phyloP scores from a whole-genome alignment of 2,329 filamentous ascomycete genomes.

The Diaporthe australafricana region DNA sequence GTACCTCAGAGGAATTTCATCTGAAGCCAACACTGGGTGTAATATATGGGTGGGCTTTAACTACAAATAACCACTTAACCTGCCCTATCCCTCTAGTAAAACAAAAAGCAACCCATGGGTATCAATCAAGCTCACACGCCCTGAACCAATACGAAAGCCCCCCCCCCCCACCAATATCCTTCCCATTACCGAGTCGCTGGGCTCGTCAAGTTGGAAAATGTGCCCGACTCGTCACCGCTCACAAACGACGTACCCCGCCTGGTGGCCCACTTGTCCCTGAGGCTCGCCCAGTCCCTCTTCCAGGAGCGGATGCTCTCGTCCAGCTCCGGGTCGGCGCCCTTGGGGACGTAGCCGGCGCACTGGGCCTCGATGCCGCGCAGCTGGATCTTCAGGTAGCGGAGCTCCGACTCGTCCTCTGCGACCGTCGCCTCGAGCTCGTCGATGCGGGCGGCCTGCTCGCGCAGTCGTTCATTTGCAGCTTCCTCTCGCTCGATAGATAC shows the following conservation, averaged over 20 bases:
- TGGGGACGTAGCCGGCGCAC: conserved; percentile 59
- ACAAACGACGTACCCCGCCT: conserved; percentile 28
- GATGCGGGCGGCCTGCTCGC: conserved; percentile 70
- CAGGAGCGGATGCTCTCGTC: conserved; percentile 69
- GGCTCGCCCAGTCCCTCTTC: conserved; percentile 68
- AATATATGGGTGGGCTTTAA: neutral
- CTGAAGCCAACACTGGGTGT: neutral
- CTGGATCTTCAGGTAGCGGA: conserved; percentile 71
- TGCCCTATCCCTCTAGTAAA: neutral
- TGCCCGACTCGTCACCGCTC: conserved; percentile 21
- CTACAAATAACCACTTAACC: neutral
- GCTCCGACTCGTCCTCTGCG: conserved; percentile 68
- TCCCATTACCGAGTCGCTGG: neutral
- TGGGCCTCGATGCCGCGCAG: conserved; percentile 73
- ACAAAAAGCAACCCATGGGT: conserved; percentile 23
- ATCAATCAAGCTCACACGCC: conserved; percentile 19
- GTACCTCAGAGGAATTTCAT: too few relatives aligned
- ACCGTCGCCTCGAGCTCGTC: conserved; percentile 68
- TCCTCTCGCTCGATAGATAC: conserved; percentile 70
- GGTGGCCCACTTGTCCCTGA: conserved; percentile 44
- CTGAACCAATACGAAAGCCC: neutral
- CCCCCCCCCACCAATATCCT: neutral
- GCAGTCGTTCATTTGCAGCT: conserved; percentile 67
- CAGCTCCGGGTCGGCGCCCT: conserved; percentile 66
- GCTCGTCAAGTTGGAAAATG: conserved; percentile 27